Conservation (phyloP, 345 rosid genomes). For the Lagerstroemia speciosa region DNA sequence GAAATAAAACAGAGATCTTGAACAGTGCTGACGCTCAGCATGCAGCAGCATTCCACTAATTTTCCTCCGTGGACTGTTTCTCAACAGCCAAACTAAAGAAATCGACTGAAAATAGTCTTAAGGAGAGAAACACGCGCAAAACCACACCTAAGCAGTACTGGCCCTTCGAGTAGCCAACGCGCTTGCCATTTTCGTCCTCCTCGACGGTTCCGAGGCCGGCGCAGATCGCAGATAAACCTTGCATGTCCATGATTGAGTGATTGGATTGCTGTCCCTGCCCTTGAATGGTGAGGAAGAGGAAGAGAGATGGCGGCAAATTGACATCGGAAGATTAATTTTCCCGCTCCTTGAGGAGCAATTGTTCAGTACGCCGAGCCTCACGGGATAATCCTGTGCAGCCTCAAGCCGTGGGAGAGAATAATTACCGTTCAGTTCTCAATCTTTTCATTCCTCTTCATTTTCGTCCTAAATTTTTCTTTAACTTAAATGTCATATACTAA, state of each 20-base stretch:
- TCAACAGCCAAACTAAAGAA: neutral
- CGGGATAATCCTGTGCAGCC: neutral
- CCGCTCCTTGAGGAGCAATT: constrained; percentile 22
- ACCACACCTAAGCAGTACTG: constrained; percentile 51
- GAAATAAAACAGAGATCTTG: neutral
- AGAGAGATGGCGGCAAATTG: constrained; percentile 8
- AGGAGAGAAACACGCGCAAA: neutral
- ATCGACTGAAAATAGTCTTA: neutral
- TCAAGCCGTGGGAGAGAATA: too few relatives aligned
- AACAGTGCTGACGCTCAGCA: neutral
- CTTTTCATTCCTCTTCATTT: neutral
- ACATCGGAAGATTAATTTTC: constrained; percentile 13
- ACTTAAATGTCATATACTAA: neutral
- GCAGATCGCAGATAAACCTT: constrained; percentile 60
- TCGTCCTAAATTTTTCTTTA: neutral
- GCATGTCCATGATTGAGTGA: constrained; percentile 26
- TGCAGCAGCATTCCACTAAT: neutral
- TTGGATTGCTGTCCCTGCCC: neutral
- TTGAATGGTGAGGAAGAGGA: too few relatives aligned
- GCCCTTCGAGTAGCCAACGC: constrained; percentile 51
- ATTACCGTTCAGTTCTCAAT: neutral
- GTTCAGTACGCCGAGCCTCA: neutral
- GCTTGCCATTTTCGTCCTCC: constrained; percentile 38
- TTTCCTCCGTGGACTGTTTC: neutral
- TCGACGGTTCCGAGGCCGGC: constrained; percentile 53